These are phyloP conservation scores for Ophiognomonia clavigignenti-juglandacearum DNA, from an alignment of 2,329 filamentous ascomycete genomes.

Conservation along the genomic window DNA sequence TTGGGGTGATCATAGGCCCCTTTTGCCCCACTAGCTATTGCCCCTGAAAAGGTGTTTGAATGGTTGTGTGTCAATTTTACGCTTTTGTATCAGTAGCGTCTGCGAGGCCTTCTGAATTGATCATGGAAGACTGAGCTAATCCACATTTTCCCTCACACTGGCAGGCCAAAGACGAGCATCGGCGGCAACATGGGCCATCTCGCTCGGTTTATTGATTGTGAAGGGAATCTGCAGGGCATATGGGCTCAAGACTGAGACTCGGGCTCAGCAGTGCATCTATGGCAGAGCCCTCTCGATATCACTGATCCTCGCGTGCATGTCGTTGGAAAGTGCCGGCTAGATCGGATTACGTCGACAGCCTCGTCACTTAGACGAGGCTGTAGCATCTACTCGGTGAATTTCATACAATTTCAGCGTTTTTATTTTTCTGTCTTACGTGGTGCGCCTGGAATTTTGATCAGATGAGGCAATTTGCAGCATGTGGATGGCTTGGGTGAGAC, in stretches of 20 bases:
- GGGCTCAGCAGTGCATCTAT: background rate
- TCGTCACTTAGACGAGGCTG: background rate
- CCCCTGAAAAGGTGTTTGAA: background rate
- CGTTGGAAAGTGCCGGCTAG: background rate
- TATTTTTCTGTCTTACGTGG: too few relatives aligned
- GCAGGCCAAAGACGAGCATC: constrained; percentile 31
- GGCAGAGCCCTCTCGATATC: too few relatives aligned
- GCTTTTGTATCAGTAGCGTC: too few relatives aligned
- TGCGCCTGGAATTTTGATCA: too few relatives aligned
- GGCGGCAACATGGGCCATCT: constrained; percentile 29
- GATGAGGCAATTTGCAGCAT: too few relatives aligned
- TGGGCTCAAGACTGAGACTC: constrained; percentile 4
- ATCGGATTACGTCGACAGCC: background rate
- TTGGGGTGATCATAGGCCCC: background rate
- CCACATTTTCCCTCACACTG: background rate
- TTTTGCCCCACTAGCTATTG: too few relatives aligned
- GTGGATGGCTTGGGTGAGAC: too few relatives aligned
- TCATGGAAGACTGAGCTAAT: background rate
- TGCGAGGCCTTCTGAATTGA: too few relatives aligned
- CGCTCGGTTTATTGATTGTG: constrained; percentile 31
- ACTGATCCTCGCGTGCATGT: background rate
- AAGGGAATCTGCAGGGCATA: constrained; percentile 27
- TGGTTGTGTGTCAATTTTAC: background rate
- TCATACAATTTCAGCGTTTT: too few relatives aligned
- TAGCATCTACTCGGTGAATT: too few relatives aligned